phyloP scores from a whole-genome alignment of 176 grass and related monocot species.

The barley (Hordeum vulgare) region MorexV3_pseudomolecules_assembly NC_058524.1:57370540-57371039 shows the following conservation, averaged over 20 bases:
- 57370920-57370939: background rate
- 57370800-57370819: background rate
- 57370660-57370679: background rate
- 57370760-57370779: background rate
- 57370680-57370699: background rate
- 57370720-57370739: background rate
- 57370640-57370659: background rate
- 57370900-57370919: background rate
- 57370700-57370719: constrained; percentile 1
- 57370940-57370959: background rate
- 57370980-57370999: background rate
- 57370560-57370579: constrained; percentile 8
- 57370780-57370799: background rate
- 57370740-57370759: background rate
- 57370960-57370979: background rate
- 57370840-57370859: background rate
- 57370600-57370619: constrained; percentile 2
- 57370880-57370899: background rate
- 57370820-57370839: background rate
- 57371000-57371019: background rate
- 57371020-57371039: background rate
- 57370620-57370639: background rate
- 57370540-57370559: constrained; percentile 94
- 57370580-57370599: background rate
- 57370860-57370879: background rate